These are phyloP conservation scores for Penicillium fimorum DNA, from an alignment of 495 filamentous ascomycete species.

Conservation along the genomic window DNA sequence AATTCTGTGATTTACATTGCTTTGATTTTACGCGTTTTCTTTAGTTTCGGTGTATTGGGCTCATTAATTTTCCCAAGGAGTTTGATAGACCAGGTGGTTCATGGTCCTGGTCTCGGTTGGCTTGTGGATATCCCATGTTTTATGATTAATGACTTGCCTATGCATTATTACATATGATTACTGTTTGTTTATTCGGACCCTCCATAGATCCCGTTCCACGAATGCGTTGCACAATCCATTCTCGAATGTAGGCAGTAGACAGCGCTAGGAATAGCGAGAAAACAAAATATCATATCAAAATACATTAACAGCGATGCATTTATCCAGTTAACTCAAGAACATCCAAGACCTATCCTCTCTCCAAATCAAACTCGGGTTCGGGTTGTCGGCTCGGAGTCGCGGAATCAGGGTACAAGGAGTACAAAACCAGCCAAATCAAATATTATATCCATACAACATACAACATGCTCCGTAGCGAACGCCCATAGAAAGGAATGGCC, in stretches of 20 bases:
- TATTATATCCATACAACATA: not conserved
- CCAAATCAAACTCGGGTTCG: not conserved
- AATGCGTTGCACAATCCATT: not conserved
- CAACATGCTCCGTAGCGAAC: not conserved
- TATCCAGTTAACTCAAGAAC: not conserved
- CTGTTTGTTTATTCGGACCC: not conserved
- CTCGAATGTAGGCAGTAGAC: not conserved
- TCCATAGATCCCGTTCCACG: not conserved
- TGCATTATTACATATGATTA: not conserved
- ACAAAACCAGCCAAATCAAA: not conserved
- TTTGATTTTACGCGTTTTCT: not conserved
- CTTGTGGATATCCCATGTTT: slow-evolving; percentile 1
- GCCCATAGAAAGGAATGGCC: not conserved
- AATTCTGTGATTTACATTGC: slow-evolving; percentile 21
- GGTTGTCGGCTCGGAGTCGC: not conserved
- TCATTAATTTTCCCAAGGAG: not conserved
- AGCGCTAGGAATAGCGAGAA: not conserved
- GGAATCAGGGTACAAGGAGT: not conserved
- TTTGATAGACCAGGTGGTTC: not conserved
- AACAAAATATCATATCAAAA: not conserved
- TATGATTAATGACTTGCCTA: not conserved
- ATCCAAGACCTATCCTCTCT: not conserved
- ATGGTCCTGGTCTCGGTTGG: not conserved
- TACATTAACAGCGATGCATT: not conserved
- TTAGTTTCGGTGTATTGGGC: not conserved